A percentile compares a stretch with the other conserved stretches of the same genome.
phyloP scores from a whole-genome alignment of 352 stramenopile genomes.

The Bremia lactucae region DNA sequence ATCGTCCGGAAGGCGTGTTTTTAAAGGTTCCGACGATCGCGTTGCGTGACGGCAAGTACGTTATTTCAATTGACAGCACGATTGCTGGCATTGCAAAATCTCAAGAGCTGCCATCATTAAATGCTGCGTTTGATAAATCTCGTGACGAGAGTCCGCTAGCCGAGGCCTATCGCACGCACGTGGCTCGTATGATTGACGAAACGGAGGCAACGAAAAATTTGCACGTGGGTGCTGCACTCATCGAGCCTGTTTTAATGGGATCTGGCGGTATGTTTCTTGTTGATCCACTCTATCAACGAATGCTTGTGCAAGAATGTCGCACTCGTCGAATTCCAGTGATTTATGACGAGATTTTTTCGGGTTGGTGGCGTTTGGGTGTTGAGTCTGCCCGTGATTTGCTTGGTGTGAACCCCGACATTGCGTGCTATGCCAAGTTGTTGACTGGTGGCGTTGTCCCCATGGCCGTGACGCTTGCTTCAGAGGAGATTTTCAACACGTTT shows the following conservation, averaged over 20 bases:
- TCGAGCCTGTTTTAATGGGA: conserved; percentile 88
- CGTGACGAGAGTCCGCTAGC: conserved; percentile 28
- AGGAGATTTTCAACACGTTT: conserved; percentile 87
- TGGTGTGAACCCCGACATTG: conserved; percentile 80
- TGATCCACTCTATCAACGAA: conserved; percentile 87
- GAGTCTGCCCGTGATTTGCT: conserved; percentile 79
- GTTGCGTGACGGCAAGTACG: conserved; percentile 45
- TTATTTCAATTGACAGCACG: conserved; percentile 42
- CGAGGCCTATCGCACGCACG: conserved; percentile 54
- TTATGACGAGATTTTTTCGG: conserved; percentile 89
- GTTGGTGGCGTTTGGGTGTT: conserved; percentile 85
- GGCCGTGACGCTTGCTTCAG: conserved; percentile 75
- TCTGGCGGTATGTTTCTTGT: conserved; percentile 85
- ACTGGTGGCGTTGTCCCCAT: conserved; percentile 85
- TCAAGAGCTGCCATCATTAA: conserved; percentile 29
- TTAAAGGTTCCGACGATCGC: conserved; percentile 68
- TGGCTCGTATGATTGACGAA: conserved; percentile 40
- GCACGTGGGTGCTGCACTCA: conserved; percentile 66
- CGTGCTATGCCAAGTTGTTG: conserved; percentile 87
- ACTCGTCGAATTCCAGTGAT: conserved; percentile 80
- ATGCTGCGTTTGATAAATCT: conserved; percentile 42
- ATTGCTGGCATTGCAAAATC: conserved; percentile 18
- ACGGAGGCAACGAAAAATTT: conserved; percentile 21
- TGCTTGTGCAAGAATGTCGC: conserved; percentile 72
- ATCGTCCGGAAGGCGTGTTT: conserved; percentile 74